A percentile compares a stretch with the other conserved stretches of the same genome.
These are phyloP conservation scores for Neofusicoccum kwambonambiense DNA, from an alignment of 2,329 filamentous ascomycete species.

Conservation along the genomic window DNA sequence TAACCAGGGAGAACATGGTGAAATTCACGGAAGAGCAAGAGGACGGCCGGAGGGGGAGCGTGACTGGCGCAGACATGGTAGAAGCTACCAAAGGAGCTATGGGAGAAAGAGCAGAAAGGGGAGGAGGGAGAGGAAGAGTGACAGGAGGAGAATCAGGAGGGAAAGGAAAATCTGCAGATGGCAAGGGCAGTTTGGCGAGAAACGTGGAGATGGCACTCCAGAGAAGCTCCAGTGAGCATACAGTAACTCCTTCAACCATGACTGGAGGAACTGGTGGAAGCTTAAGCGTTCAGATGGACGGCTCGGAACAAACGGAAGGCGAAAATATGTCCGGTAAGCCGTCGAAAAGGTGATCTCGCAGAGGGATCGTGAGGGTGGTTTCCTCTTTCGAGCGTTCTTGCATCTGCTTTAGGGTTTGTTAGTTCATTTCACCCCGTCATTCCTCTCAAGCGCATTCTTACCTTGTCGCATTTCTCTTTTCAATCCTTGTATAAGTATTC, in stretches of 20 bases:
- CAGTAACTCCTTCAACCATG: neutral
- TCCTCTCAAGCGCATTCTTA: neutral
- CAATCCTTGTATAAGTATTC: neutral
- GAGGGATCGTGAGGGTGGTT: neutral
- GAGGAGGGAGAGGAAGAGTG: neutral
- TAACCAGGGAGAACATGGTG: slow-evolving; percentile 31
- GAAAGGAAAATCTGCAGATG: neutral
- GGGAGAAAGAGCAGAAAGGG: neutral
- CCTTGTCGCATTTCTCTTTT: neutral
- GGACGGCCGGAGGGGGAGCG: neutral
- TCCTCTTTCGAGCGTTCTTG: neutral
- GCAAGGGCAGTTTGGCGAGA: neutral
- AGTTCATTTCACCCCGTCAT: neutral
- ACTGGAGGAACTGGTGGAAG: neutral
- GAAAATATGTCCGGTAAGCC: neutral
- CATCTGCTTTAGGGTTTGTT: neutral
- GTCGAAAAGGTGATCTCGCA: neutral
- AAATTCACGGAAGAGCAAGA: slow-evolving; percentile 4
- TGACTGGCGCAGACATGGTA: neutral
- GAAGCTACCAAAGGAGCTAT: neutral
- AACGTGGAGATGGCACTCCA: neutral
- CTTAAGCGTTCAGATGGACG: neutral
- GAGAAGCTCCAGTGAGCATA: slow-evolving; percentile 4
- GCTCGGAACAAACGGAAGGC: neutral
- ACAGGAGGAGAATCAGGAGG: neutral